phyloP scores from a whole-genome alignment of 2,329 filamentous ascomycete species.

The Blumeriella jaapii region DNA sequence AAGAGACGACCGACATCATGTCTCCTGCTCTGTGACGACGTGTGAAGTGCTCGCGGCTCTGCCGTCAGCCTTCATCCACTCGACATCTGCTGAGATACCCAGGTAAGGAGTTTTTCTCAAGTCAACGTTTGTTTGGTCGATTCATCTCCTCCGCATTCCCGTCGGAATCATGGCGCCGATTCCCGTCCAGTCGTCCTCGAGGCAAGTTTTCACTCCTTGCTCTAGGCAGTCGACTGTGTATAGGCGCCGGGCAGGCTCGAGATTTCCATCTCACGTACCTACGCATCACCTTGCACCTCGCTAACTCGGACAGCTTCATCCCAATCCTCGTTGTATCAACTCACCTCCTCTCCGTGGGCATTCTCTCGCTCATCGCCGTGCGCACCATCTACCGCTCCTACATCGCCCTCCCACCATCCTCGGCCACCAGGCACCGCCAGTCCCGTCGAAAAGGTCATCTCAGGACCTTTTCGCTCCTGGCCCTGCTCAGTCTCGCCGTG shows the following conservation, averaged over 20 bases:
- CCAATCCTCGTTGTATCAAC: constrained; percentile 11
- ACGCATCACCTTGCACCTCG: not conserved
- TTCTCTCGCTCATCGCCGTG: constrained; percentile 15
- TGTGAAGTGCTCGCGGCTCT: too few relatives aligned
- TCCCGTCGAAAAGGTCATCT: constrained; percentile 23
- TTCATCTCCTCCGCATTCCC: not conserved
- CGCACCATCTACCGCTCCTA: constrained; percentile 23
- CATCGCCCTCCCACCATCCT: constrained; percentile 27
- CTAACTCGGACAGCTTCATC: constrained; percentile 2
- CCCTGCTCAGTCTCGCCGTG: constrained; percentile 33
- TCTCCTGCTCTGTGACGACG: too few relatives aligned
- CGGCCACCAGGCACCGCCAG: constrained; percentile 28
- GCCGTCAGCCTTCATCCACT: too few relatives aligned
- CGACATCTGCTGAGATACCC: too few relatives aligned
- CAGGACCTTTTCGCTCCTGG: constrained; percentile 33
- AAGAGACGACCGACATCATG: too few relatives aligned
- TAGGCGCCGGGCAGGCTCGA: not conserved
- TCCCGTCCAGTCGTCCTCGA: constrained; percentile 1
- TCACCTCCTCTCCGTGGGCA: constrained; percentile 14
- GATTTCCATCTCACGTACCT: not conserved
- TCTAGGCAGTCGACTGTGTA: not conserved
- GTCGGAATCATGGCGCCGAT: constrained; percentile 1
- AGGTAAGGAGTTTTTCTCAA: constrained; percentile 3
- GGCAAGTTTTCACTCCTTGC: not conserved
- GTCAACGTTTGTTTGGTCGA: constrained; percentile 6